Base-by-base conservation (phyloP, 345 rosid genomes). In the Boechera retrofracta region DNA sequence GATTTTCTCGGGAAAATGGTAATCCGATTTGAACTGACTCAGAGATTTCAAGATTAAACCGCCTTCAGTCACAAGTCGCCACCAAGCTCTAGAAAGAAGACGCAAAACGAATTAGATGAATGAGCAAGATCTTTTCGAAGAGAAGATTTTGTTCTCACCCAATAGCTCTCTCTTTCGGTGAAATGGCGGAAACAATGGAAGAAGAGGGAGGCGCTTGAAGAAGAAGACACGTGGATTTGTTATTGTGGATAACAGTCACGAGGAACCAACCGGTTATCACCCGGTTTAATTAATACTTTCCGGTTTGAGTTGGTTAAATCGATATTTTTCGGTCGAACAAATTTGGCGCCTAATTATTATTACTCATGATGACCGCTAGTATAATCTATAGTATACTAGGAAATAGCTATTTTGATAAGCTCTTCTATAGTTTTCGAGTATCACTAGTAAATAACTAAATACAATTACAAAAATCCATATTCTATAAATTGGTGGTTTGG, bases 151-250 rank as follows among this genome's bases (percentile, higher is more conserved):
- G 2, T 56, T 74, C 41, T 61, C 69, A 61, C 33, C 35, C 36
- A 42, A 0, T n/a, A 36, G 29, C 29, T 24, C 54, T 58, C 29
- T 24, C 64, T 59, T 57, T 48, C 18, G 57, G 63, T 33, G 54
- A 72, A 56, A 66, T 74, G 73, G 70, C 79, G 69, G 81, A 51
- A 53, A 42, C 24, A 53, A 69, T 59, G 72, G 38, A 66, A 35
- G 76, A 16, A 21, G 78, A 35, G 57, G 67, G 6, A 53, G n/a
- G 31, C 10, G 73, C 51, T 70, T 69, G 68, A 59, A 66, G 77
- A 59, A 66, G 73, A 76, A 71, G 80, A 80, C 91, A 83, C 89
- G 91, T 86, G 86, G 85, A 80, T 65, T 28, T 41, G 54, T 69
- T 73, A 45, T 78, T 78, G 82, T 72, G 89, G 91, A 84, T 87